Conservation (phyloP, 108 stramenopile species). For the Aurantiochytrium sp. region DNA sequence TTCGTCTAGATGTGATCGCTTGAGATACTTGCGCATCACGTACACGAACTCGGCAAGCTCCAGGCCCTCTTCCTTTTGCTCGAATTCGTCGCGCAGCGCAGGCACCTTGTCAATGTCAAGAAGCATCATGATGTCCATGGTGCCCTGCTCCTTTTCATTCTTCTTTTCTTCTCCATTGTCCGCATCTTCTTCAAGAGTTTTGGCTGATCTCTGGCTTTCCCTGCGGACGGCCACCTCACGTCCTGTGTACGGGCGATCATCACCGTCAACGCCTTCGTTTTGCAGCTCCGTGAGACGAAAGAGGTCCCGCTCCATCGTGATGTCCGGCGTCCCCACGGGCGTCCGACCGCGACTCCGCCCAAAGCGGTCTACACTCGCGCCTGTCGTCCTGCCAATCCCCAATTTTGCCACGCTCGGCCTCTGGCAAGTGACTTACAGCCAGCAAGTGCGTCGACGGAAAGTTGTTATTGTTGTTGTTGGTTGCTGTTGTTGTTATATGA, state of each 20-base stretch:
- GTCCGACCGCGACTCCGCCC: too few species aligned
- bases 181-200: neutral
- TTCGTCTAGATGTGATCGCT: neutral
- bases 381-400: too few species aligned
- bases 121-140: conserved; percentile 24
- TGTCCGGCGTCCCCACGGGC: too few species aligned
- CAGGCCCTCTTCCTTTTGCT: conserved; percentile 8
- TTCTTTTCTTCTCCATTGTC: neutral
- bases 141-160: neutral
- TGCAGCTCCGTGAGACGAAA: neutral
- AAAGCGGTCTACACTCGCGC: too few species aligned
- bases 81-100: conserved; percentile 13
- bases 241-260: neutral
- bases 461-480: too few species aligned
- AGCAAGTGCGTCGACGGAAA: too few species aligned
- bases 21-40: conserved; percentile 19
- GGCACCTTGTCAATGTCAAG: conserved; percentile 20
- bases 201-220: neutral
- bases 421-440: too few species aligned
- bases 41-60: conserved; percentile 18
- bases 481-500: too few species aligned
- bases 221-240: neutral
- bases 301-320: neutral
- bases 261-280: neutral
- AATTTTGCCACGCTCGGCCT: too few species aligned